Evolutionary conservation across 2,329 filamentous ascomycete genomes (phyloP), one percentile per base, ranked within the genome.

Genomic region (Metarhizium brunneum): DNA sequence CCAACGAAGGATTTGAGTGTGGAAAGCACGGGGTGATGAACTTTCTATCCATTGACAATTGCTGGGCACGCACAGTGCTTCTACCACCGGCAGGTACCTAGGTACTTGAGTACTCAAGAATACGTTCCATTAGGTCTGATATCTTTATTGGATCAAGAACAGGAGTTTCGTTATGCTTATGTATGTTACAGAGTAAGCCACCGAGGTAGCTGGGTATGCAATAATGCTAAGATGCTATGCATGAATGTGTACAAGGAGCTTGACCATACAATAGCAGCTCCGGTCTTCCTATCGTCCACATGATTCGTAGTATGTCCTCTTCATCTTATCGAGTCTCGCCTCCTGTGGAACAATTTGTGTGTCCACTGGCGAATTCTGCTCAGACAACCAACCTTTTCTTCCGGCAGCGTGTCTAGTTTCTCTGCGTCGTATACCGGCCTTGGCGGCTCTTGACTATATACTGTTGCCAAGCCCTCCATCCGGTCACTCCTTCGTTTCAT

Each of bases 401-500:
- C 36, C n/a, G 52, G 25, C 32, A 29, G 38, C 6, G 25, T 35
- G 30, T 14, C 30, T 36, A 40, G n/a, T 30, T 55, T 54, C 18
- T 53, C 36, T 25, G 40, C 14, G 14, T 57, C 36, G 36, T 36
- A 35, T 16, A 36, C 35, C 8, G 49, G 3, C 47, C 18, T 4
- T 40, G 49, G 20, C 25, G 16, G 20, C 45, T 53, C 43, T 36
- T 48, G 29, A 36, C 52, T 53, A 20, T 56, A 32, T 25, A 49
- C 47, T 50, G 52, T 42, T 50, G 20, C 35, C 30, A 56, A n/a
- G 18, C 25, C 54, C 25, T 60, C 56, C 32, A 51, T 54, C 50
- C 55, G 57, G 14, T 53, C 43, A 36, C 54, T 59, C 29, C 63
- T 60, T 29, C 59, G 62, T 52, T 59, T 61, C 63, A 66, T 63